Conservation (phyloP, 345 rosid species). For the Psidium guajava region DNA sequence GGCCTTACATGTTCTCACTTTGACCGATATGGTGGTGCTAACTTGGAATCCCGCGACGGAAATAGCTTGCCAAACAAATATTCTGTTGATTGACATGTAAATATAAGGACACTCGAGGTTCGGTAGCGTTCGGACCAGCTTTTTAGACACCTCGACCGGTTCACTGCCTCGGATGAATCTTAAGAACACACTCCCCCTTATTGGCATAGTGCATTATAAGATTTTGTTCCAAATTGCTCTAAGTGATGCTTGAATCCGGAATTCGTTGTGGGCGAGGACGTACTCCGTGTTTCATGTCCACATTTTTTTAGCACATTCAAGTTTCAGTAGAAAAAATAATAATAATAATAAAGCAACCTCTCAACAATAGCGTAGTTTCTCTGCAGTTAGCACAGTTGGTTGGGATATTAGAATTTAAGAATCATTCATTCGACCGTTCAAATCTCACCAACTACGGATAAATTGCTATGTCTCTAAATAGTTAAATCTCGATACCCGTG, state of each 20-base stretch:
- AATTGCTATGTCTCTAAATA: fast-evolving
- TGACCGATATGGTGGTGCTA: neutral
- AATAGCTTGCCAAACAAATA: neutral
- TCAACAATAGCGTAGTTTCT: neutral
- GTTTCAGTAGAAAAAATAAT: neutral
- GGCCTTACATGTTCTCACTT: neutral
- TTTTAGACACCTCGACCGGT: neutral
- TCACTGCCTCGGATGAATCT: neutral
- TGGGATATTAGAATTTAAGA: neutral
- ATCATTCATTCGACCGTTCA: fast-evolving
- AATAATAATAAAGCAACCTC: neutral
- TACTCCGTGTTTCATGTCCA: neutral
- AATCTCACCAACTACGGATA: fast-evolving
- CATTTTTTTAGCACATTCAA: neutral
- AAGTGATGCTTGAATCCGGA: too few species aligned
- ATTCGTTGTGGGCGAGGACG: neutral
- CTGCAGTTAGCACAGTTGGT: neutral
- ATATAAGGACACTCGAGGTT: neutral
- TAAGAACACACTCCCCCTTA: neutral
- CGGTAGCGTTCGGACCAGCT: neutral
- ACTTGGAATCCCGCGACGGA: neutral
- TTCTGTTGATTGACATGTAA: neutral
- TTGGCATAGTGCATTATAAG: too few species aligned
- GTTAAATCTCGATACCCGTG: neutral
- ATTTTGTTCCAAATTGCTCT: too few species aligned